Base-by-base conservation (phyloP, 2,329 filamentous ascomycete genomes). In the Sarocladiaceae sp. region DNA sequence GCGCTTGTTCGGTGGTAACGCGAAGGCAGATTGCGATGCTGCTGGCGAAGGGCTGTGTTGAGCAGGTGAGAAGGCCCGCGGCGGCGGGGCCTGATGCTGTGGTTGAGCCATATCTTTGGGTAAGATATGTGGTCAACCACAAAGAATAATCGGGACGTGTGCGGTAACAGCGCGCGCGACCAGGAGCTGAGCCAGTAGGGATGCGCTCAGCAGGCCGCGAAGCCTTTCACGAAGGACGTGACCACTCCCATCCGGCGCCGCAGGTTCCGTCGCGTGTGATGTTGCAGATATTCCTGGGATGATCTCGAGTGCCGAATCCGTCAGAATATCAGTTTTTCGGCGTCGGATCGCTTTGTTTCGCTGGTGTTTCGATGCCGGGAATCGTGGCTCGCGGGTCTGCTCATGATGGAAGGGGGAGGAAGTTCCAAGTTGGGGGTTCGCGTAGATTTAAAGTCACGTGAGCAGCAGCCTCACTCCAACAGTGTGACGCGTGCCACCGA, bases 1-100 rank as follows among this genome's bases (percentile, higher is more conserved):
- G 61, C 88, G 81, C 72, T 94, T 93, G 54, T 80, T 82, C 15
- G 88, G 84, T 47, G 87, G 87, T 47, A 86, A 80, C 54, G 68
- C 63, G 60, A 69, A 86, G 50, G 68, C 71, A 15, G 76, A 71
- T 57, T 80, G 78, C 28, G 77, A 74, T 20, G 78, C 72, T 48
- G 74, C 78, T 40, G 86, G 83, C 22, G 86, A 85, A 22, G 83
- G 78, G 31, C 79, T 77, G 47, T 77, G 77, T 53, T 81, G 84
- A 13, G 31, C 77, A 58, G 83, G 83, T 56, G 84, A 86, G 67
- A 82, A 88, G 51, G 76, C 71, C 58, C 77, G 76, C 52, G 77
- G 75, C 52, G 77, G 75, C 50, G 77, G 71, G 58, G 67, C 65
- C 66, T 69, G 66, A 18, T 73, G 70, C 58, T 83, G 80, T 50